Base-by-base conservation (phyloP, 2,329 filamentous ascomycete genomes). In the Truncatella angustata region DNA sequence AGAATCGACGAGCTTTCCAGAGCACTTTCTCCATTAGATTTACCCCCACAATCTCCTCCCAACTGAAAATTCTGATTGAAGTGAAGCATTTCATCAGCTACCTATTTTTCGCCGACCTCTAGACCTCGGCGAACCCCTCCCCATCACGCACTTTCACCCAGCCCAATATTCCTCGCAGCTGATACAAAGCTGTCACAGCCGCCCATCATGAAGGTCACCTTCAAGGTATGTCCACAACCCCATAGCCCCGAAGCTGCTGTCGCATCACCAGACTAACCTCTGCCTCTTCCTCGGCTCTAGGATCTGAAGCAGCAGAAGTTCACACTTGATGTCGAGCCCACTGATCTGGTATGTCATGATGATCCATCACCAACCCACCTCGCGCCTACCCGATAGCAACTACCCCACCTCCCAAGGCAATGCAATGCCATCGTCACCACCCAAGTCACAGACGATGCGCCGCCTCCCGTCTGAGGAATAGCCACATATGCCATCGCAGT, bases 261-360 rank as follows among this genome's bases (percentile, higher is more conserved):
- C 40, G 21, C 34, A 10, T 52, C 39, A 28, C 40, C 50, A 34
- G 49, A 23, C 52, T 26, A 56, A 51, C 57, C 57, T 40, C 62
- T 56, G 45, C 49, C 56, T 50, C 40, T 12, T 16, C 11, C n/a
- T n/a, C n/a, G n/a, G n/a, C n/a, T 54, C 51, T 60, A 97, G 92
- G 94, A 99, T 78, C 82, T 99, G 67, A 97, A 97, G 81, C 94
- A 97, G 75, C 90, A 97, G 73, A 97, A 97, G 80, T 99, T 99
- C 76, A 86, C 87, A 67, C 88, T 99, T 78, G 93, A 97, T 63
- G 90, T 91, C 67, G 92, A 97, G 73, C 90, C 92, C 58, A 86
- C 88, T 60, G 92, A 97, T 70, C 89, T 90, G 71, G 92, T 97
- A 86, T 66, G 88, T 71, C 65, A 61, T 65, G 69, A 67, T 69